Conservation (phyloP, 495 filamentous ascomycete genomes). For the Aspergillus asperescens region DNA sequence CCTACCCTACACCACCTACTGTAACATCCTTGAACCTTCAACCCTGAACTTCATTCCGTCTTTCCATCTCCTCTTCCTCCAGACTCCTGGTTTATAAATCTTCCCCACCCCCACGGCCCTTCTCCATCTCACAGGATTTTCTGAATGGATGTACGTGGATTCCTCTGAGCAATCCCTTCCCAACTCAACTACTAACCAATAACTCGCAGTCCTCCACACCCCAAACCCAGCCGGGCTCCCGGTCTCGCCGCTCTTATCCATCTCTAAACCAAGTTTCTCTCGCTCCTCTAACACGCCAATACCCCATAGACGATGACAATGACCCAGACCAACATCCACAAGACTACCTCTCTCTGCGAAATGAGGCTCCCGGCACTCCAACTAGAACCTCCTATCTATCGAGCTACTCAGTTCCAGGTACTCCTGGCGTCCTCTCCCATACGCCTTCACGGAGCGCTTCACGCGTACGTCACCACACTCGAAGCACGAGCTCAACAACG, state of each 20-base stretch:
- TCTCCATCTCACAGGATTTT: background rate
- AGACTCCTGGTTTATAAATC: background rate
- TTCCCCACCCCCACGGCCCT: too few species aligned
- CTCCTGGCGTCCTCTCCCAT: slow-evolving; percentile 45
- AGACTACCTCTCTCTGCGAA: slow-evolving; percentile 33
- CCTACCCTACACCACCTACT: background rate
- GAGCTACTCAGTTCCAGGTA: slow-evolving; percentile 42
- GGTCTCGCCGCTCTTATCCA: slow-evolving; percentile 44
- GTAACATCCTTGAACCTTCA: background rate
- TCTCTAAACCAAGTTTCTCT: slow-evolving; percentile 49
- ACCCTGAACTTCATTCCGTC: slow-evolving; percentile 5
- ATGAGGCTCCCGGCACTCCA: slow-evolving; percentile 17
- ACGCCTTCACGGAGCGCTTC: slow-evolving; percentile 39
- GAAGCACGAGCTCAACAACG: slow-evolving; percentile 39
- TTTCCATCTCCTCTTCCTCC: background rate
- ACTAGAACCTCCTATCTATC: slow-evolving; percentile 38
- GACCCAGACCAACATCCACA: slow-evolving; percentile 16
- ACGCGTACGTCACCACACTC: slow-evolving; percentile 32
- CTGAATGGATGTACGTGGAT: slow-evolving; percentile 11
- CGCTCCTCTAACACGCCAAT: slow-evolving; percentile 60
- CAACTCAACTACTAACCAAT: slow-evolving; percentile 13
- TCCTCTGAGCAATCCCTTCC: background rate
- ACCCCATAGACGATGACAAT: slow-evolving; percentile 50
- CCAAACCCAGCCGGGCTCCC: slow-evolving; percentile 26
- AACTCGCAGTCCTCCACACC: slow-evolving; percentile 13